These are phyloP conservation scores for Ilyonectria mors-panacis DNA, from an alignment of 2,329 filamentous ascomycete species.

Conservation along the genomic window DNA sequence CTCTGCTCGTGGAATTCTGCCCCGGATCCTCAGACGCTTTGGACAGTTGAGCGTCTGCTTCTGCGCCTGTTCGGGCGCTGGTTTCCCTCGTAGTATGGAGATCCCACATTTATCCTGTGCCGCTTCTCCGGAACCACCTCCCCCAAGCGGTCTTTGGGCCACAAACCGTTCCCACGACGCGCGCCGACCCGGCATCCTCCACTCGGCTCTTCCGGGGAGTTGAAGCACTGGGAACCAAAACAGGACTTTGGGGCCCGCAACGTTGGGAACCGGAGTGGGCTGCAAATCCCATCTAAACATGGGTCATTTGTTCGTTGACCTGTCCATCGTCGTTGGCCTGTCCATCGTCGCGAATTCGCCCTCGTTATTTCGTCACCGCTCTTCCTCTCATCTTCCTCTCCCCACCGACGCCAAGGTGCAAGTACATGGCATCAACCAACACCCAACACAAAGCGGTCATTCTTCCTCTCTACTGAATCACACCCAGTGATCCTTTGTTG, in stretches of 20 bases:
- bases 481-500: background rate
- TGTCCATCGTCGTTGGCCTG: background rate
- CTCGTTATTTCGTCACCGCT: slow-evolving; percentile 1
- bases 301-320: background rate
- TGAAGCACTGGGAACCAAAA: background rate
- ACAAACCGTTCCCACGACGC: too few relatives aligned
- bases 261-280: background rate
- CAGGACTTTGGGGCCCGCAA: background rate
- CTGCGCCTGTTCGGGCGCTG: background rate
- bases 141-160: background rate
- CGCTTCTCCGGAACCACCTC: background rate
- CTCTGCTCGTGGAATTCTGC: slow-evolving; percentile 21
- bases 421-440: background rate
- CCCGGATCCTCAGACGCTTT: slow-evolving; percentile 24
- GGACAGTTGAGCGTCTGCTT: background rate
- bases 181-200: background rate
- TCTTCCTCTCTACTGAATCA: background rate
- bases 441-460: background rate
- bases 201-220: background rate
- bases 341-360: background rate
- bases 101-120: background rate
- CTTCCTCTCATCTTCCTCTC: background rate
- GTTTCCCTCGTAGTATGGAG: background rate
- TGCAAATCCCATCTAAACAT: background rate
- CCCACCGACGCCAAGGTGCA: background rate